Conservation (phyloP, 441 rosid species). For the Corymbia citriodora region DNA sequence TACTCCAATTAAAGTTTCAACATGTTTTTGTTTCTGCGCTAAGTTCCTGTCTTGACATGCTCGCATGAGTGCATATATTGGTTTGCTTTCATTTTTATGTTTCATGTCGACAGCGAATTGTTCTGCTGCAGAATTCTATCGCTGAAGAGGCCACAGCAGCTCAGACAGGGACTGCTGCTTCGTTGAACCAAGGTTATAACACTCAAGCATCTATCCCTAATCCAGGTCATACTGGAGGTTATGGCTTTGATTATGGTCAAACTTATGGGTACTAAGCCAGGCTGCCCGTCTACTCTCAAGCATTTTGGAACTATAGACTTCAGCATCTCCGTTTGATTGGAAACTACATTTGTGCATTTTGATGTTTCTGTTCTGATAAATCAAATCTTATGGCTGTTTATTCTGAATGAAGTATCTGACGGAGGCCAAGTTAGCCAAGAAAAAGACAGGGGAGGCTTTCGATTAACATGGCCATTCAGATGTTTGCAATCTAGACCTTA, state of each 20-base stretch:
- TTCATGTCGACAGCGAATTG: background rate
- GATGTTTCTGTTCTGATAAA: background rate
- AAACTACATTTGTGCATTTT: background rate
- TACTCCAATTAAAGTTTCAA: background rate
- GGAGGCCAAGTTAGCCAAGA: background rate
- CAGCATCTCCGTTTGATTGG: background rate
- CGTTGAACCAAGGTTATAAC: conserved; percentile 63
- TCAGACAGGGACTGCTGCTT: conserved; percentile 30
- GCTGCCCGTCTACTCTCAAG: background rate
- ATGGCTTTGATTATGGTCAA: conserved; percentile 49
- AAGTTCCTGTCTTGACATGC: too few relatives aligned
- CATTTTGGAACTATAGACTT: background rate
- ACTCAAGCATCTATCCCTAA: conserved; percentile 58
- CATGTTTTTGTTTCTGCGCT: too few relatives aligned
- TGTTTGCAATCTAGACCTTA: background rate
- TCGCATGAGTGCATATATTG: background rate
- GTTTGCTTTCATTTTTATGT: background rate
- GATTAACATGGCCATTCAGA: background rate
- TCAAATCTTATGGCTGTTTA: background rate
- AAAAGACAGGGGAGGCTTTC: too few relatives aligned
- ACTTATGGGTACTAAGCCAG: conserved; percentile 41
- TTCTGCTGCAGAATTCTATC: conserved; percentile 68
- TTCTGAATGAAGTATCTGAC: background rate
- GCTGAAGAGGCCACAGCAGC: conserved; percentile 71
- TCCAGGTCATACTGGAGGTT: conserved; percentile 39